Conservation (phyloP, 192 early-diverging fungal genomes). For the Gigaspora rosea region DNA sequence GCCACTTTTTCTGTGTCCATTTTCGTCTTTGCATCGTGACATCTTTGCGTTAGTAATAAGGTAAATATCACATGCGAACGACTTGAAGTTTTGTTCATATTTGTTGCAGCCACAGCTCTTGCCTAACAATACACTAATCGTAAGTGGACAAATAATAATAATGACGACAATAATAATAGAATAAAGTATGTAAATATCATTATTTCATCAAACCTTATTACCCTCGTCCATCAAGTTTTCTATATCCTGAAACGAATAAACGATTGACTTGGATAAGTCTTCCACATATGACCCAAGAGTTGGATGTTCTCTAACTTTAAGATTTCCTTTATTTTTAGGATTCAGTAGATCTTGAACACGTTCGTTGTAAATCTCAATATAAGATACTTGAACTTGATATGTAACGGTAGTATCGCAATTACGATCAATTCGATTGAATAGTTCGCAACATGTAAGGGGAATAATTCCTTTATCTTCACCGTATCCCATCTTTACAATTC, state of each 20-base stretch:
- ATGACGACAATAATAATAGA: not conserved
- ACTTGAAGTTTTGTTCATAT: conserved; percentile 92
- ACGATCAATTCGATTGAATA: conserved; percentile 69
- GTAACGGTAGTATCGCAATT: conserved; percentile 46
- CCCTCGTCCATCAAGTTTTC: conserved; percentile 77
- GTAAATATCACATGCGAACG: conserved; percentile 88
- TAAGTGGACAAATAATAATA: not conserved
- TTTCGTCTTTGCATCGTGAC: conserved; percentile 48
- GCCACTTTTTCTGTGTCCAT: conserved; percentile 74
- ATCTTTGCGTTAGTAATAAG: conserved; percentile 68
- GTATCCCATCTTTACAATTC: conserved; percentile 59
- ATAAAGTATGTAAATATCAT: conserved; percentile 9
- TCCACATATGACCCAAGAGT: conserved; percentile 86
- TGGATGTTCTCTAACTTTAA: conserved; percentile 83
- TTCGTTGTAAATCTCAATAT: conserved; percentile 93
- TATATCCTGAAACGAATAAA: conserved; percentile 70
- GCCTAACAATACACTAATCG: conserved; percentile 45
- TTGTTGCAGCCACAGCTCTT: conserved; percentile 89
- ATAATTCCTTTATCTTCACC: conserved; percentile 83
- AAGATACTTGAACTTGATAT: conserved; percentile 78
- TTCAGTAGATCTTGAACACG: conserved; percentile 79
- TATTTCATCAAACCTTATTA: conserved; percentile 59
- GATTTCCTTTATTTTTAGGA: conserved; percentile 69
- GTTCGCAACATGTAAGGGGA: conserved; percentile 77
- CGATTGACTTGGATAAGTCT: conserved; percentile 83